phyloP scores from a whole-genome alignment of 2,329 filamentous ascomycete species.

The Helotiales sp. region DNA sequence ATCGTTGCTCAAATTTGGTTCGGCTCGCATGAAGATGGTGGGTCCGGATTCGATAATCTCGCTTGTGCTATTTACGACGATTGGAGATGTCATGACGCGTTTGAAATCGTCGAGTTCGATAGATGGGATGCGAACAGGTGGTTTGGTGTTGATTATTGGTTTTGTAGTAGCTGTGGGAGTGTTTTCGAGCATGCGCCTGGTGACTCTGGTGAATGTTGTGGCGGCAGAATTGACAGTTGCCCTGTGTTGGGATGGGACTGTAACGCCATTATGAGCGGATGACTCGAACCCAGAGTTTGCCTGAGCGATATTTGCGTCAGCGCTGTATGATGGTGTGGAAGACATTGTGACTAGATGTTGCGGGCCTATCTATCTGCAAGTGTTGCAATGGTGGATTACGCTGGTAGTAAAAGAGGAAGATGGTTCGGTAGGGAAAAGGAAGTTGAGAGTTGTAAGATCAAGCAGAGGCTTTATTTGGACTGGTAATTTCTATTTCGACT shows the following conservation, averaged over 20 bases:
- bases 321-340: neutral
- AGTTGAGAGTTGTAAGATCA: too few relatives aligned
- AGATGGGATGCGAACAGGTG: neutral
- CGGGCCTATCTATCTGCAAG: too few relatives aligned
- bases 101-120: neutral
- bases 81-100: neutral
- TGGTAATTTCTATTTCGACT: neutral
- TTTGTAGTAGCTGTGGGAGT: neutral
- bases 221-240: neutral
- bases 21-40: neutral
- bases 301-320: too few relatives aligned
- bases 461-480: neutral
- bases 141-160: neutral
- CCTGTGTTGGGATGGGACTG: neutral
- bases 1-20: neutral
- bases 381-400: too few relatives aligned
- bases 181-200: neutral
- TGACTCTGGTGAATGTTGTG: neutral
- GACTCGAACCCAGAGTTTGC: neutral
- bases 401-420: too few relatives aligned
- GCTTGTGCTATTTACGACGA: neutral
- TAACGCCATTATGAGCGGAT: neutral
- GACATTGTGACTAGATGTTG: neutral
- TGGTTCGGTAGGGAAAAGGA: too few relatives aligned
- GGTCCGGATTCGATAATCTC: neutral